These are phyloP conservation scores for Lentinula novae-zelandiae DNA, from an alignment of 1,284 basidiomycete species.

Conservation along the genomic window DNA sequence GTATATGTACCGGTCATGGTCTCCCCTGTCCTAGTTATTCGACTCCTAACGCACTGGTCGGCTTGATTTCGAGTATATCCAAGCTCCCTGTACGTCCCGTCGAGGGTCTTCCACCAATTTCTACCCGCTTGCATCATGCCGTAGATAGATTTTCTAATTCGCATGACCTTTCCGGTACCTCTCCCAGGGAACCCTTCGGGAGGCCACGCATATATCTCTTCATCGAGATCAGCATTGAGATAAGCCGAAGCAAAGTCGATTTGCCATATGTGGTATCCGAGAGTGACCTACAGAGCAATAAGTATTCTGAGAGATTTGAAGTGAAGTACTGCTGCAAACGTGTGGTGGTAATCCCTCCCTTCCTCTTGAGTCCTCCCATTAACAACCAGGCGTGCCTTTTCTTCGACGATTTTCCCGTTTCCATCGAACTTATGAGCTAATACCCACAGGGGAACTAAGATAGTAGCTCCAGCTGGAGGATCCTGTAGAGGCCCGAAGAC, in stretches of 20 bases:
- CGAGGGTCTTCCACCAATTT: constrained; percentile 22
- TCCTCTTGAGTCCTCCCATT: background rate
- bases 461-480: background rate
- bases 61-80: constrained; percentile 17
- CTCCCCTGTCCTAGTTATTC: constrained; percentile 8
- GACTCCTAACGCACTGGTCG: constrained; percentile 16
- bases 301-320: background rate
- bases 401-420: background rate
- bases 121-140: constrained; percentile 25
- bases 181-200: constrained; percentile 16
- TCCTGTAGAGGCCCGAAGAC: background rate
- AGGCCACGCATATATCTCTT: background rate
- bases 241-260: constrained; percentile 29
- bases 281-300: background rate
- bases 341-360: background rate
- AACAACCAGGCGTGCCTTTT: background rate
- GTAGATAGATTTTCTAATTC: constrained; percentile 22
- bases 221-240: constrained; percentile 24
- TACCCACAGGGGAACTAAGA: background rate
- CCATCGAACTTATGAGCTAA: constrained; percentile 7
- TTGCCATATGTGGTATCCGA: constrained; percentile 20
- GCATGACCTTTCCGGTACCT: constrained; percentile 16
- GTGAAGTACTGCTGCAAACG: background rate
- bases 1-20: constrained; percentile 22
- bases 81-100: constrained; percentile 10